Percentiles rank a stretch among this genome's conserved stretches.
These are phyloP conservation scores for Solanum pennellii DNA, from an alignment of 257 asterid genomes.

Conservation along the genomic window DNA sequence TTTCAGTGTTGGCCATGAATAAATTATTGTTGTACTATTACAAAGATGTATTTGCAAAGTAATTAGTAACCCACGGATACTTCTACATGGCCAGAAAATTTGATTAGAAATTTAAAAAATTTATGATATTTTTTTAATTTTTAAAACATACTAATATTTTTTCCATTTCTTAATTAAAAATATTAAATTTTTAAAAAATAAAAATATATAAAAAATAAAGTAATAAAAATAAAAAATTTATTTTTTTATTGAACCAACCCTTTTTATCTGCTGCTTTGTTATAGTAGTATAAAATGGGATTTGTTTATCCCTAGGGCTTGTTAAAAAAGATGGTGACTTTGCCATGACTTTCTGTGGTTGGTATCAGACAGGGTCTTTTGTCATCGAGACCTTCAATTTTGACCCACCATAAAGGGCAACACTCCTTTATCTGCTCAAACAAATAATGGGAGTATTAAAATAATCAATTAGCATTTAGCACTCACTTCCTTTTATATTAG, in stretches of 20 bases:
- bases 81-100: no score
- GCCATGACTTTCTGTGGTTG: not conserved
- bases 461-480: not conserved
- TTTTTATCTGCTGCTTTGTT: not conserved
- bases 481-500: not conserved
- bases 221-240: no score
- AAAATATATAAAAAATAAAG: no score
- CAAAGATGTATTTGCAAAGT: not conserved
- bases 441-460: conserved; percentile 5
- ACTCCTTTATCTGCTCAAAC: conserved; percentile 16
- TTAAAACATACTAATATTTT: no score
- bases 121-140: no score
- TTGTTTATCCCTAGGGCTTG: conserved; percentile 28
- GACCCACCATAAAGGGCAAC: conserved; percentile 25
- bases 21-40: not conserved
- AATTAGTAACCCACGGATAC: not conserved
- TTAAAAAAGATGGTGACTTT: conserved; percentile 8
- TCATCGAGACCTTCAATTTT: conserved; percentile 16
- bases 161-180: no score
- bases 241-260: no score
- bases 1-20: not conserved
- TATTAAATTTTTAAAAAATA: no score
- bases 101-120: no score
- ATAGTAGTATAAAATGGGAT: not conserved
- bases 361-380: conserved; percentile 14